Evolutionary conservation across 306 rosid species (phyloP), one percentile per base, ranked within the genome.

Genomic region (Fragaria nilgerrensis): DNA sequence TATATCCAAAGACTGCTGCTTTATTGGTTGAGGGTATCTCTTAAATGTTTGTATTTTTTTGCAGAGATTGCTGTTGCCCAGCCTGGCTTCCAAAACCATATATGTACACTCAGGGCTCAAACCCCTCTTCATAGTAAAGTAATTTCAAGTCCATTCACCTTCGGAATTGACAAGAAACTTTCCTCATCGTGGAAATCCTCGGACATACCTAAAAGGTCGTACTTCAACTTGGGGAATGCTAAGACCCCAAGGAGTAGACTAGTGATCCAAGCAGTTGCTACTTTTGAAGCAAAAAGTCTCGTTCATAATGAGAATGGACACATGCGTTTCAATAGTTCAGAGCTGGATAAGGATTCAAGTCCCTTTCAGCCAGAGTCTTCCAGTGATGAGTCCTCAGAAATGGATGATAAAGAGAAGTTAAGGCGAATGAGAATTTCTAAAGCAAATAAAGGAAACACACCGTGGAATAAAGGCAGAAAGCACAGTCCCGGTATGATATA

Each of bases 381-480:
- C 6, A 68, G 77, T 44, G 88, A 73, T 22, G 85, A 80, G 25
- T 73, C 75, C 13, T 66, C 55, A 64, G 79, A 83, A 32, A 9
- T 88, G 80, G 89, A 79, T 79, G 94, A 89, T 13, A 89, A 79
- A 68, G 99, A 96, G 87, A 77, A 53, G 84, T 77, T 92, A 84
- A 88, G 99, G 77, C 87, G 99, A 79, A 58, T 72, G 84, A 86
- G 94, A 82, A 96, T 96, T 78, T 92, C 99, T 41, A 91, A 88
- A 85, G 97, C 98, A 70, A 96, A 92, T 76, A 96, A 91, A 82
- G 99, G 99, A 47, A 85, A 84, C 77, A 87, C 86, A 0, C 94
- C 99, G 2, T 96, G 99, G 99, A 96, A 96, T 89, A 92, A 91
- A 87, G 99, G 99, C 83, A 89, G 83, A 81, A 92, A 92, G 84